Base-by-base conservation (phyloP, 2,329 filamentous ascomycete species). In the Fonsecaea nubica region DNA sequence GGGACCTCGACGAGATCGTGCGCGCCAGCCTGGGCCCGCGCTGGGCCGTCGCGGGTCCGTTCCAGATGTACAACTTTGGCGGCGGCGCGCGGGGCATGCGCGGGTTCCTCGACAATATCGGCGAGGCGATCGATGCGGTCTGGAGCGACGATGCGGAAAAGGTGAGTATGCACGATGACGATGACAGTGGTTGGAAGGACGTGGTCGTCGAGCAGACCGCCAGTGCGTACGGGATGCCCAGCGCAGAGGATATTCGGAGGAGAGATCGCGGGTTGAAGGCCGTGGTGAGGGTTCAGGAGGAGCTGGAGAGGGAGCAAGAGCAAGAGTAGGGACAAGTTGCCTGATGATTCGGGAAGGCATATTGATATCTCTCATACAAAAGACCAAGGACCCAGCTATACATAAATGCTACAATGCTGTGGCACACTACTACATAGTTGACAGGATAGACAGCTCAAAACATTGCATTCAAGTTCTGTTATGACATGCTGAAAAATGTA, bases 31-130 rank as follows among this genome's bases (percentile, higher is more conserved):
- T 87, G 76, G 85, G 85, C 1, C 83, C 84, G 0, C 71, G 85
- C 58, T 87, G 85, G 85, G 81, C 83, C 8, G 80, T 85, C 6
- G 82, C 82, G 25, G 85, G 85, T 1, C 83, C 85, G 2, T 87
- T 87, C 72, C 84, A 85, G 74, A 84, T 83, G 57, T 88, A 87
- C 76, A 83, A 85, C 76, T 84, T 84, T 59, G 86, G 86, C 2
- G 86, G 86, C 10, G 86, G 86, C 2, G 77, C 79, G 10, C 82
- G 80, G 1, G 85, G 86, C 0, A 75, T 87, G 63, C 75, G 78
- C 12, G 82, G 79, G 0, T 86, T 87, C 65, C 80, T 87, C 70
- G 78, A 81, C 54, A 87, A 87, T 71, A 82, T 88, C 70, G 84
- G 84, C 5, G 81, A 80, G 10, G 86, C 85, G 0, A 81, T 87